Base-by-base conservation (phyloP, 306 rosid species). In the Rubus parviflorus region DNA sequence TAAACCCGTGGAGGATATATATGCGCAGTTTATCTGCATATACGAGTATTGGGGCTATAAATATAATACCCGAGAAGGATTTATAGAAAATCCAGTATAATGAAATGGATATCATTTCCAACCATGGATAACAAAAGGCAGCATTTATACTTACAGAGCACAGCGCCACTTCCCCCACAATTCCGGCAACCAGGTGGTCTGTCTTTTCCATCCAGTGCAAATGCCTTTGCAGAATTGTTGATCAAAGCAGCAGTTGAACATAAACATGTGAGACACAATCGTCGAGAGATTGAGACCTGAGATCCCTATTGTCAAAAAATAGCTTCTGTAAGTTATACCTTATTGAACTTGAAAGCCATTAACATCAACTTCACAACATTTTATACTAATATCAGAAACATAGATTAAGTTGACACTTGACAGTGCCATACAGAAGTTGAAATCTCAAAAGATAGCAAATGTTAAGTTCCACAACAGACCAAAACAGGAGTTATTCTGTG, bases 131-230 rank as follows among this genome's bases (percentile, higher is more conserved):
- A 49, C 45, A 38, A 51, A 51, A 20, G 42, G 30, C 9, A 46
- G 70, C 43, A 3, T 47, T 35, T 49, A 22, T 48, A 78, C 97
- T 81, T 79, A 94, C 98, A 94, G 38, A 94, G 87, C 70, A 94
- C 85, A 49, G 97, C 93, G 19, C 98, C 98, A 22, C 87, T 90
- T 68, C 98, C 98, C 40, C 90, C 86, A 74, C 98, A 95, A 71
- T 95, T 95, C 83, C 97, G 83, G 77, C 98, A 95, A 5, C 13
- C 91, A 0, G 97, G 86, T 81, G 96, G 88, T 82, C 68, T 89
- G 40, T 93, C 91, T 65, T 69, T 88, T 37, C 83, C 89, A 71
- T 87, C 92, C 72, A 75, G 65, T 58, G 96, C 91, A n/a, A 19
- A 62, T 66, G 97, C 94, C 30, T 80, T 66, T 22, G 85, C 80